phyloP scores from a whole-genome alignment of 1,284 basidiomycete genomes.

The Microbotryum lychnidis-dioicae region DNA sequence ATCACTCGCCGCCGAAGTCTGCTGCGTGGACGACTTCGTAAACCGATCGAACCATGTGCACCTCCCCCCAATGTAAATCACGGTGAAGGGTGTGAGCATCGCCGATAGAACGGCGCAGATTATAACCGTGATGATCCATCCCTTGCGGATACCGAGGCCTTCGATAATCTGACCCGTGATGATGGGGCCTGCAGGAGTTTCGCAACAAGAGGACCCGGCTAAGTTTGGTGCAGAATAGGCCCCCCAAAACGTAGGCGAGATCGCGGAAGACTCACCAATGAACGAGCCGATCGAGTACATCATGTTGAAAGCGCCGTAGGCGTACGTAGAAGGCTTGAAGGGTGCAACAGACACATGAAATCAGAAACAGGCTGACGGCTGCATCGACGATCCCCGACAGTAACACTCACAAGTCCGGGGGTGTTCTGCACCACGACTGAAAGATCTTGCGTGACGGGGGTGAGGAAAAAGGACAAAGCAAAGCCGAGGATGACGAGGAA shows the following conservation, averaged over 20 bases:
- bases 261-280: constrained; percentile 10
- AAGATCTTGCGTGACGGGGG: constrained; percentile 23
- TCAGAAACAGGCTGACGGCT: background rate
- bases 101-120: constrained; percentile 5
- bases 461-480: constrained; percentile 17
- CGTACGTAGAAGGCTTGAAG: constrained; percentile 2
- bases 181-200: constrained; percentile 18
- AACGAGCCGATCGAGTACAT: constrained; percentile 31
- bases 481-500: constrained; percentile 28
- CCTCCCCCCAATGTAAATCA: constrained; percentile 13
- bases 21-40: background rate
- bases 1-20: background rate
- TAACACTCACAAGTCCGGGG: constrained; percentile 1
- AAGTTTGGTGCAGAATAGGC: too few relatives aligned
- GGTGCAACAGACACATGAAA: too few relatives aligned
- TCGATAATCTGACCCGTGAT: constrained; percentile 29
- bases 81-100: background rate
- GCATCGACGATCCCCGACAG: constrained; percentile 6
- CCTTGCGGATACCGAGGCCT: constrained; percentile 9
- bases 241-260: background rate
- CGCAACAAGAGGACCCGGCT: background rate
- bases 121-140: constrained; percentile 13
- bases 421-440: constrained; percentile 8
- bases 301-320: constrained; percentile 24
- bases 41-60: background rate